A percentile compares a stretch with the other conserved stretches of the same genome.
These are phyloP conservation scores for Aspergillus hancockii DNA, from an alignment of 495 filamentous ascomycete genomes.

Conservation along the genomic window DNA sequence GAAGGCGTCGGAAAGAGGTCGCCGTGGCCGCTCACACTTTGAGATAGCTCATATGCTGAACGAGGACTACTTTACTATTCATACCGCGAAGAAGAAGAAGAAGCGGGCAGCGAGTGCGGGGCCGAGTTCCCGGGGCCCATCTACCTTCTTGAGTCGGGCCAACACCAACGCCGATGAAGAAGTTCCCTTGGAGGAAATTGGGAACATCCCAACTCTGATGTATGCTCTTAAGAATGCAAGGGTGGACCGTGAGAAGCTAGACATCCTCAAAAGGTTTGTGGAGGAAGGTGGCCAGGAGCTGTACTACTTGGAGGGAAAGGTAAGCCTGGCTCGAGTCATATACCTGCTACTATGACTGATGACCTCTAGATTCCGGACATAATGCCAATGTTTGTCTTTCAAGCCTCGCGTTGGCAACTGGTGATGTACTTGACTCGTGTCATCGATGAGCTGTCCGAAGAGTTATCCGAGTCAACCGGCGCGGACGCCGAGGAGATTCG, in stretches of 20 bases:
- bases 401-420: conserved; percentile 78
- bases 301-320: conserved; percentile 68
- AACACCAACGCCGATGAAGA: conserved; percentile 37
- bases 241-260: conserved; percentile 89
- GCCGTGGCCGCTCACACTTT: conserved; percentile 31
- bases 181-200: conserved; percentile 54
- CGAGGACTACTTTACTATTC: conserved; percentile 86
- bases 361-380: conserved; percentile 68
- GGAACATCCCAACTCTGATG: conserved; percentile 66
- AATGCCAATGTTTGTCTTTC: conserved; percentile 85
- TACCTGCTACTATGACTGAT: neutral
- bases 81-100: conserved; percentile 45
- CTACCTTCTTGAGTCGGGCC: conserved; percentile 33
- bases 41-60: conserved; percentile 65
- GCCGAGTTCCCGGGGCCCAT: conserved; percentile 31
- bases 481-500: conserved; percentile 32
- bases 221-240: conserved; percentile 60
- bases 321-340: conserved; percentile 25
- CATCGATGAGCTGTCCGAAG: conserved; percentile 50
- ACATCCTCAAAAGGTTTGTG: conserved; percentile 76
- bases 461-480: conserved; percentile 21
- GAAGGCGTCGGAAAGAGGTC: conserved; percentile 26
- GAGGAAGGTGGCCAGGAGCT: conserved; percentile 79
- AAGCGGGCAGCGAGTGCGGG: conserved; percentile 39
- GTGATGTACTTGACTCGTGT: conserved; percentile 63